Base-by-base conservation (phyloP, 768 basidiomycete species). In the Russula olivacea region DNA sequence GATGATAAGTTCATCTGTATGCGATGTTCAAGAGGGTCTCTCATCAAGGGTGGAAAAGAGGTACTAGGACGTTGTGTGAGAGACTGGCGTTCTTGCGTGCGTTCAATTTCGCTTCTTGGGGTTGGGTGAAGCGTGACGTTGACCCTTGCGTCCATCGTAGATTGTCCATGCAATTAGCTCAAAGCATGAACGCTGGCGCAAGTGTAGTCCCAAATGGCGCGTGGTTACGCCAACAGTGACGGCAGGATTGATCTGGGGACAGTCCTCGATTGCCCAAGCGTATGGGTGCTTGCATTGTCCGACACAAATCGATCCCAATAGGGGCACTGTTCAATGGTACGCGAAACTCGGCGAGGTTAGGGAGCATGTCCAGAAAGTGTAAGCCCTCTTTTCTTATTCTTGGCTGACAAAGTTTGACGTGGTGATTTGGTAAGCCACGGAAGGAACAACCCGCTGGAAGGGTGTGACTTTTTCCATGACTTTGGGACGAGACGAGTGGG, bases 51-150 rank as follows among this genome's bases (percentile, higher is more conserved):
- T 32, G 55, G 61, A 43, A n/a, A n/a, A 51, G 48, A 62, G 21
- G 55, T 57, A 21, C 4, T 56, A 2, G 55, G 61, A 6, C 55
- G 61, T 21, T 51, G 48, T 19, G 54, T 52, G 17, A 55, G 61
- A 25, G 61, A 62, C 47, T 62, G 61, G 61, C 61, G 61, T 6
- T 62, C 61, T 45, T 62, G 61, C 49, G 61, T 62, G 32, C n/a
- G 48, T 57, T 61, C 55, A 11, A 30, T 30, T 47, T 40, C 23
- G 19, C 12, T n/a, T 12, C 4, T 48, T 55, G 23, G 36, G 28
- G 21, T 12, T 8, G 11, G 36, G 7, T 25, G 17, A n/a, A 9
- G 15, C 48, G 2, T 11, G 50, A 38, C 12, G 17, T 25, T 57
- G 30, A 62, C 17, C 28, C 8, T 34, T 14, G 3, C 38, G 2